Evolutionary conservation across 192 early-diverging fungal genomes (phyloP), one percentile per base, ranked within the genome.

Genomic region (Dispira parvispora): DNA sequence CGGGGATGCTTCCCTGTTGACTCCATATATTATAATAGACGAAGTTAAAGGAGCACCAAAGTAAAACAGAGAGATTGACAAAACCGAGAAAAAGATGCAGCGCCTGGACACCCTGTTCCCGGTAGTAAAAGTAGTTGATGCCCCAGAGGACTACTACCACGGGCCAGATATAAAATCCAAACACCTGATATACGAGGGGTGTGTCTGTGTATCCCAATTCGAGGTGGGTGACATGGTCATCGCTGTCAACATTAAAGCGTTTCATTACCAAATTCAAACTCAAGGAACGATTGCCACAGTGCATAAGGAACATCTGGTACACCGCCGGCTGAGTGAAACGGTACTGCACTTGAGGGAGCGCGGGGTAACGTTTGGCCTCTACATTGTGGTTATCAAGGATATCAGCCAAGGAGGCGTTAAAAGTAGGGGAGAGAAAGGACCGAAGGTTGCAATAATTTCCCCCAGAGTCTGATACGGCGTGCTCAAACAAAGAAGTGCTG

Each of bases 221-320:
- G 21, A 52, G 50, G 50, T 52, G 50, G 50, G 50, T 52, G 50
- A 9, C 21, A 1, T 52, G 50, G 50, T 26, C 50, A n/a, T 52
- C 0, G 50, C 9, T 52, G 50, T 52, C 18, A 18, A 25, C 20
- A 26, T 52, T 52, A 52, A 52, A 52, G 50, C 21, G 20, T 20
- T n/a, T 52, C 10, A 52, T 20, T 11, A n/a, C 26, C 21, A 26
- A 20, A 52, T 52, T 52, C 8, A 52, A 52, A 25, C 26, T 20
- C 11, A 52, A 52, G 50, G 50, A 25, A 18, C 9, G 10, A 18
- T 52, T 52, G 50, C 50, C 26, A 26, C 50, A 52, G 50, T 52
- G 20, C 21, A 52, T 20, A 11, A 52, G 50, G 3, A 52, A 52
- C 8, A 52, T 52, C 21, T 20, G 26, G 26, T 52, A 52, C 21